Conservation (phyloP, 106 monocot species). For the Cymbidium sinense region DNA sequence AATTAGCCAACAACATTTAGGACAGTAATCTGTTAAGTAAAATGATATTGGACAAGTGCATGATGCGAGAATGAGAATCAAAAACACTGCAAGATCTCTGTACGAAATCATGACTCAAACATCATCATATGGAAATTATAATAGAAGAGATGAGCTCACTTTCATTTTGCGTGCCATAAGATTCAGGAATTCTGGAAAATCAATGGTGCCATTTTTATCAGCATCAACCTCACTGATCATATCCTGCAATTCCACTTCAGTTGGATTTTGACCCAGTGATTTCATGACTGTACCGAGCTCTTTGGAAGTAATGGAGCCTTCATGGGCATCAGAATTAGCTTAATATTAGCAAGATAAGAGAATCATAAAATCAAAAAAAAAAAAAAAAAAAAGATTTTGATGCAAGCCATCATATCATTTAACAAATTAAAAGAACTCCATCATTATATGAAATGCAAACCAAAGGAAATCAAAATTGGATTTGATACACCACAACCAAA, state of each 20-base stretch:
- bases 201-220: constrained; percentile 11
- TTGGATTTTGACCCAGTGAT: constrained; percentile 11
- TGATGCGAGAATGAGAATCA: too few species aligned
- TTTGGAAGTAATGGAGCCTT: constrained; percentile 4
- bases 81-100: too few species aligned
- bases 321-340: not conserved
- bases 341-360: not conserved
- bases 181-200: constrained; percentile 17
- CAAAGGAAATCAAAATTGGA: too few species aligned
- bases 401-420: too few species aligned
- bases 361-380: too few species aligned
- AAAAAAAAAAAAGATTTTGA: too few species aligned
- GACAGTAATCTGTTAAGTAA: too few species aligned
- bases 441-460: not conserved
- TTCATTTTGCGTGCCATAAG: constrained; percentile 8
- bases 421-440: not conserved
- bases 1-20: too few species aligned
- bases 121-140: too few species aligned
- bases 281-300: constrained; percentile 7
- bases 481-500: too few species aligned
- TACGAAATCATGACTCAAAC: too few species aligned
- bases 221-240: constrained; percentile 15
- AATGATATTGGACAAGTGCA: too few species aligned
- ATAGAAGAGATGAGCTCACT: constrained; percentile 1
- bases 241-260: constrained; percentile 6